Conservation (phyloP, 495 filamentous ascomycete species). For the Hypoxylon fragiforme region DNA sequence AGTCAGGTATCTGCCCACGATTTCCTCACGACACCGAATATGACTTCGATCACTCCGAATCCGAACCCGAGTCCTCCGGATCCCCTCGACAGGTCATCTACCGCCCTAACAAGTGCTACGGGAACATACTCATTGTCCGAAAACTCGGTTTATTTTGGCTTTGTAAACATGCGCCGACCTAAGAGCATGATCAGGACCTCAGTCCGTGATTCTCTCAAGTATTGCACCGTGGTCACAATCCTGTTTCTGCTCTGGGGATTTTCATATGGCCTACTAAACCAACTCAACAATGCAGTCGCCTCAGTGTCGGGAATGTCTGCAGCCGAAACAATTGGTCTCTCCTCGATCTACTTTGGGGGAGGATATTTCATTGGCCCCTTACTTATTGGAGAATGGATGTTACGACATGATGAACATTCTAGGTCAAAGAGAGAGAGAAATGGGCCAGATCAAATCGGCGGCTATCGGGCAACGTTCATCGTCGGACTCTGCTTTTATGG, state of each 20-base stretch:
- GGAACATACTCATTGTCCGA: conserved; percentile 23
- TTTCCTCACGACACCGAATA: conserved; percentile 61
- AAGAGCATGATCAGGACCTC: conserved; percentile 72
- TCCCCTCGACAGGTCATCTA: conserved; percentile 23
- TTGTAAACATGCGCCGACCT: conserved; percentile 76
- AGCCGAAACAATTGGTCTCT: conserved; percentile 45
- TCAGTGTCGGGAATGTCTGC: conserved; percentile 42
- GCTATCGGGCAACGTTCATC: conserved; percentile 43
- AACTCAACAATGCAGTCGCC: conserved; percentile 64
- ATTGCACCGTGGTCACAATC: conserved; percentile 67
- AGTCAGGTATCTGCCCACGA: conserved; percentile 57
- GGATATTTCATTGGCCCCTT: conserved; percentile 69
- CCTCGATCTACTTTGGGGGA: conserved; percentile 49
- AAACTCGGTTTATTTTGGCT: conserved; percentile 67
- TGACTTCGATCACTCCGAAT: conserved; percentile 7
- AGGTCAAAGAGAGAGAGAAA: conserved; percentile 32
- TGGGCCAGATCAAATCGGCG: conserved; percentile 35
- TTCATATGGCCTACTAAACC: conserved; percentile 78
- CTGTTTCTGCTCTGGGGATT: conserved; percentile 91
- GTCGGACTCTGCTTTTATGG: conserved; percentile 63
- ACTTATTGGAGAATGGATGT: conserved; percentile 66
- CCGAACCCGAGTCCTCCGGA: conserved; percentile 4
- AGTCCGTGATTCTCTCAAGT: conserved; percentile 51
- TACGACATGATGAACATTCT: conserved; percentile 59
- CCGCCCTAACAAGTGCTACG: conserved; percentile 20